phyloP scores from a whole-genome alignment of 2,329 filamentous ascomycete species.

The Cytospora mali region DNA sequence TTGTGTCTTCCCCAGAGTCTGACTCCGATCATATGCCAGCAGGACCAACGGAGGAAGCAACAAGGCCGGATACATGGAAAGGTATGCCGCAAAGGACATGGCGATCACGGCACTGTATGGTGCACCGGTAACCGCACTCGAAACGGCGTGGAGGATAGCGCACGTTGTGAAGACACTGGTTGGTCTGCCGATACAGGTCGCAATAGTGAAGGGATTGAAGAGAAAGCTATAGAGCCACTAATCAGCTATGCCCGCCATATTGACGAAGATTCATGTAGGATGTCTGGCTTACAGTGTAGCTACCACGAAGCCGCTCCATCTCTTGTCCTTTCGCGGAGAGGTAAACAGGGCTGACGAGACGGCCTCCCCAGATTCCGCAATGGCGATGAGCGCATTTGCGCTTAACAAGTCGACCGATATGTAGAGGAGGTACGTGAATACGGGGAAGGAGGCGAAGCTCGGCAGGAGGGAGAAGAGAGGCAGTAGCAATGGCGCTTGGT shows the following conservation, averaged over 20 bases:
- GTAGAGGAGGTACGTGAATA: slow-evolving; percentile 80
- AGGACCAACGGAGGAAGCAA: slow-evolving; percentile 81
- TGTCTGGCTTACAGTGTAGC: slow-evolving; percentile 70
- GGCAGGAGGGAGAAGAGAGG: slow-evolving; percentile 90
- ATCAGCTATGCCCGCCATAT: slow-evolving; percentile 23
- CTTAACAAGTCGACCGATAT: slow-evolving; percentile 79
- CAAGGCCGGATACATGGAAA: slow-evolving; percentile 88
- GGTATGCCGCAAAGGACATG: slow-evolving; percentile 83
- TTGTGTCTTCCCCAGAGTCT: slow-evolving; percentile 10
- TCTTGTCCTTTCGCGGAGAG: slow-evolving; percentile 75
- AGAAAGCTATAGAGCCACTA: slow-evolving; percentile 64
- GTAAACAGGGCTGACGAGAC: slow-evolving; percentile 72
- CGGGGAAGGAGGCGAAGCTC: slow-evolving; percentile 63
- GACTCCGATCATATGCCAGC: slow-evolving; percentile 71
- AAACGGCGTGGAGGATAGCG: slow-evolving; percentile 81
- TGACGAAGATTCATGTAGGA: not conserved
- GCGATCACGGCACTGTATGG: slow-evolving; percentile 79
- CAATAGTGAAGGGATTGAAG: slow-evolving; percentile 92
- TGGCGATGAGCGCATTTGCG: slow-evolving; percentile 75
- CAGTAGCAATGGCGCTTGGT: slow-evolving; percentile 84
- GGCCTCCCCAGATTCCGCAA: slow-evolving; percentile 81
- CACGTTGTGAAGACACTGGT: slow-evolving; percentile 88
- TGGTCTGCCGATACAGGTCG: slow-evolving; percentile 86
- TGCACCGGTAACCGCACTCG: slow-evolving; percentile 75
- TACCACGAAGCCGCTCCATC: slow-evolving; percentile 74